Evolutionary conservation across 2,329 filamentous ascomycete genomes (phyloP), one percentile per base, ranked within the genome.

Genomic region (Teratosphaeria viscida): DNA sequence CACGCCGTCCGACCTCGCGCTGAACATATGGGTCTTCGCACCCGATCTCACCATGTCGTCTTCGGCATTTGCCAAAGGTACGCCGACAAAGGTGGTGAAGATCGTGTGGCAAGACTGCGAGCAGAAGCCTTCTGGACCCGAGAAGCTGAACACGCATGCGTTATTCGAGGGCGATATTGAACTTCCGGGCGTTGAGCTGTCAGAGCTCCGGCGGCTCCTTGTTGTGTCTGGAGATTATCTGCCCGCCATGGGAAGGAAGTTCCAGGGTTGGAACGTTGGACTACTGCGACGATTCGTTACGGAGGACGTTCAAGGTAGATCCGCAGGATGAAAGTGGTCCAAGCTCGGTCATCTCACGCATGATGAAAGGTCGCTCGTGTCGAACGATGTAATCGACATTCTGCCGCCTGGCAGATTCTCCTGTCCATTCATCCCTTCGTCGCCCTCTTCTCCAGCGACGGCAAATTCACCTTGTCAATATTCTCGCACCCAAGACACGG

Each of bases 201-300:
- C 60, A 69, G 73, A 71, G 10, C 72, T 90, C 29, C 68, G 74
- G 11, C 68, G 67, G 7, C 85, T 81, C 63, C 82, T 78, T 39
- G 52, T 62, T 2, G 19, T 49, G 3, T 64, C 61, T 57, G 52
- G 43, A 16, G 23, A 6, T 11, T 67, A 84, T 16, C 69, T 90
- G 8, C 86, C 87, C 1, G 68, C 64, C 0, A 75, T 75, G 8
- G 82, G 86, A 61, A 77, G 83, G 59, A 74, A 66, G 32, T 87
- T 88, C 64, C 78, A 82, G 68, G 81, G 80, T n/a, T 90, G 86
- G 86, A 79, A 79, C 29, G 84, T 90, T 5, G 85, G 85, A 1
- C 69, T 90, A 19, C 68, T 90, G 61, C 78, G 81, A 63, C 75
- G 80, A 61, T 85, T 81, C 72, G 72, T 76, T 60, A 63, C 64